phyloP scores from a whole-genome alignment of 768 basidiomycete species.

The Pulveroboletus sp. region DNA sequence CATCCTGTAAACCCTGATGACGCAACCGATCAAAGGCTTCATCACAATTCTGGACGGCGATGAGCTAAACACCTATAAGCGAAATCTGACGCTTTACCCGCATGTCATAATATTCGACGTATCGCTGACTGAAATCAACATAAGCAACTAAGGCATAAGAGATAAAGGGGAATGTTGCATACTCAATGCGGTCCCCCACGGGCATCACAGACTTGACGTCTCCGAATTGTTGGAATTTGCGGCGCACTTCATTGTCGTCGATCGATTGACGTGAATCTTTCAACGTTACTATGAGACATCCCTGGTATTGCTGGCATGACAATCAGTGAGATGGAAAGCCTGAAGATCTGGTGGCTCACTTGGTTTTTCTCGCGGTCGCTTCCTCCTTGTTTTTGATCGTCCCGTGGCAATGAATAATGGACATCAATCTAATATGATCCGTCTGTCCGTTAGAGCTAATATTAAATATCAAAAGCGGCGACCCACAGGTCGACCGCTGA shows the following conservation, averaged over 20 bases:
- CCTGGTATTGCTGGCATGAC: conserved; percentile 62
- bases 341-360: conserved; percentile 37
- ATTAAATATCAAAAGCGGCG: background rate
- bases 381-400: conserved; percentile 65
- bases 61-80: conserved; percentile 7
- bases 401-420: conserved; percentile 92
- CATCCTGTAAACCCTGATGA: conserved; percentile 76
- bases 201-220: conserved; percentile 80
- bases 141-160: background rate
- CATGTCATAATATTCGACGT: conserved; percentile 93
- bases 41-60: conserved; percentile 54
- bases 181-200: conserved; percentile 63
- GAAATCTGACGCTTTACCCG: conserved; percentile 45
- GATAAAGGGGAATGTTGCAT: conserved; percentile 13
- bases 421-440: conserved; percentile 78
- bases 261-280: conserved; percentile 68
- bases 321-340: conserved; percentile 8
- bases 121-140: conserved; percentile 58
- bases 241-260: conserved; percentile 80
- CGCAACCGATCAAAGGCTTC: conserved; percentile 78
- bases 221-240: conserved; percentile 85
- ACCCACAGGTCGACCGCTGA: conserved; percentile 85
- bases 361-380: conserved; percentile 75
- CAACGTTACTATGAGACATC: conserved; percentile 76
- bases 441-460: conserved; percentile 8